These are phyloP conservation scores for Pythium volutum DNA, from an alignment of 352 stramenopile species.

Conservation along the genomic window DNA sequence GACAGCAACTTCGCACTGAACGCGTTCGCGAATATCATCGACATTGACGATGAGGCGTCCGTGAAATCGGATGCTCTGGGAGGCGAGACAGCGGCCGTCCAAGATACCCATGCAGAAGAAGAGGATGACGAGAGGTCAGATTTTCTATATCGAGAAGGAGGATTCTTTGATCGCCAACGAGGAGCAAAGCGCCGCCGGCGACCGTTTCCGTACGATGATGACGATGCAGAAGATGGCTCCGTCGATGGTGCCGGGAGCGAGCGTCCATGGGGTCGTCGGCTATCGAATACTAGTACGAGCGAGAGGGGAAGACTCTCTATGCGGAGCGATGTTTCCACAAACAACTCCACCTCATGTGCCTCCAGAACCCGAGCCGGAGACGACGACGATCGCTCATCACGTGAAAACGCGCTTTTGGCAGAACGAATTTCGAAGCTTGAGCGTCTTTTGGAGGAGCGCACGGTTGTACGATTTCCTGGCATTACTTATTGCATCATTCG, in stretches of 20 bases:
- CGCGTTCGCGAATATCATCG: conserved; percentile 57
- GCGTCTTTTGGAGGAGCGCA: conserved; percentile 18
- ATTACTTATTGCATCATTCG: not conserved
- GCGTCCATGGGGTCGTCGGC: conserved; percentile 7
- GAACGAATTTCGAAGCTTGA: conserved; percentile 21
- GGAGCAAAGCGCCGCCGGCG: conserved; percentile 51
- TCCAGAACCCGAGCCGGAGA: conserved; percentile 2
- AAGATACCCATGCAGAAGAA: conserved; percentile 27
- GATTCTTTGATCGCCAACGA: conserved; percentile 77
- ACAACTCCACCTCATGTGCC: not conserved
- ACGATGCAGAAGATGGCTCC: conserved; percentile 16
- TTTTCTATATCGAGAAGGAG: conserved; percentile 75
- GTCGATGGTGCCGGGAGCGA: conserved; percentile 12
- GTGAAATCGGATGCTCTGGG: conserved; percentile 9
- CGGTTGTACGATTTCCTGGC: not conserved
- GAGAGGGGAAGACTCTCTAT: conserved; percentile 8
- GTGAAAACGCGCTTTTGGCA: not conserved
- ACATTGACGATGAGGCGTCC: conserved; percentile 18
- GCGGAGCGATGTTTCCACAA: conserved; percentile 12
- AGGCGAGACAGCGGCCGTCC: not conserved
- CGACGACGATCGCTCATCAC: conserved; percentile 2
- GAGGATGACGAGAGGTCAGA: conserved; percentile 44
- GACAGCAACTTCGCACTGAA: conserved; percentile 46
- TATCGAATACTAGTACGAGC: conserved; percentile 5
- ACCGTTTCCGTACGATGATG: conserved; percentile 44